Base-by-base conservation (phyloP, 192 early-diverging fungal species). In the Allomyces javanicus region DNA sequence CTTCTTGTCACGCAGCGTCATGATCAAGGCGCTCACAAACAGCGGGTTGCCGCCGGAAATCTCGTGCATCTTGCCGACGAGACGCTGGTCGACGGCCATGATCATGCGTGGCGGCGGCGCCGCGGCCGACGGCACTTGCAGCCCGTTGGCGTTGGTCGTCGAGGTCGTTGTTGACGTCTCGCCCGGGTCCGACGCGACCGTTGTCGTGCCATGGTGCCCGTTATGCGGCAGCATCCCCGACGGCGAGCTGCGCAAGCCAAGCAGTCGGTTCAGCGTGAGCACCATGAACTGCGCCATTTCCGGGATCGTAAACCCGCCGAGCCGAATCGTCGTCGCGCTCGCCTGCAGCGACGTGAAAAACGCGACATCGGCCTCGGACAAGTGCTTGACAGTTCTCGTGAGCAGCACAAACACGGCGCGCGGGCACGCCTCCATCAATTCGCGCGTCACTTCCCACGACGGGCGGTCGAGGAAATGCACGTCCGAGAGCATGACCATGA, bases 41-140 rank as follows among this genome's bases (percentile, higher is more conserved):
- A 81, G 67, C 62, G 79, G 79, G 62, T 81, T 81, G 23, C 79
- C 79, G 63, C 67, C 69, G 10, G 79, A 81, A 43, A 77, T 63
- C 14, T 73, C 69, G 67, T 74, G 71, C 24, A 81, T 72, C 27
- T 72, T 81, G 50, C 75, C 68, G 1, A 65, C 64, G 24, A 81
- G 67, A 11, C 65, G 61, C 14, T 44, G 62, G n/a, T 33, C 43
- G 5, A 81, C 76, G 25, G 61, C 69, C n/a, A 63, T 66, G 58
- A 79, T 68, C 24, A 45, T 40, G 33, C 33, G 33, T 7, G 33
- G 33, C 33, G 33, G 7, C 2, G 7, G 4, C 0, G 33, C 4
- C 2, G 33, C 33, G 7, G 33, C 33, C 0, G 33, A 40, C 33
- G 33, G 33, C 33, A 40, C 33, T 40, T 40, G 33, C 33, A 40